Conservation (phyloP, 371 early-diverging fungal genomes). For the Mucor mucedo region DNA sequence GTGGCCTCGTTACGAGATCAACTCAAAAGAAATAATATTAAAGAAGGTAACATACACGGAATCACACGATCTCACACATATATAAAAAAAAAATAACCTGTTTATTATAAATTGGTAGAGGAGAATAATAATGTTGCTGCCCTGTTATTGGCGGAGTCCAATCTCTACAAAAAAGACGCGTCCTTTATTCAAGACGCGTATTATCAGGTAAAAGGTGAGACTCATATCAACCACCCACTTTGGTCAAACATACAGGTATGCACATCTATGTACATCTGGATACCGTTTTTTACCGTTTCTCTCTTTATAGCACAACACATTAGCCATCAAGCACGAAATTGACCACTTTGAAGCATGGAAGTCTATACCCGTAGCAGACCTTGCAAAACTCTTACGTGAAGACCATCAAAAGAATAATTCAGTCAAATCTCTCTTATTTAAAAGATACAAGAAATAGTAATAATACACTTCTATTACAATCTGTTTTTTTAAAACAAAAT, state of each 20-base stretch:
- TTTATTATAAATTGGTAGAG: not conserved
- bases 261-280: not conserved
- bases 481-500: too few species aligned
- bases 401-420: constrained; percentile 26
- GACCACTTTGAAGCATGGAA: constrained; percentile 45
- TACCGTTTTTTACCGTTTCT: not conserved
- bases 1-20: constrained; percentile 25
- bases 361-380: constrained; percentile 35
- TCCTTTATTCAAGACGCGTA: constrained; percentile 39
- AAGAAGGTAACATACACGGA: constrained; percentile 23
- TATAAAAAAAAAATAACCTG: not conserved
- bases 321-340: constrained; percentile 36
- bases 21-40: constrained; percentile 29
- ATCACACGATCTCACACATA: not conserved
- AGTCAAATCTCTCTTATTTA: constrained; percentile 19
- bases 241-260: constrained; percentile 39
- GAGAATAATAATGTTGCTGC: not conserved
- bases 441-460: constrained; percentile 2
- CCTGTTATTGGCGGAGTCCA: not conserved
- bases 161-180: constrained; percentile 36
- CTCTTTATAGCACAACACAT: constrained; percentile 14
- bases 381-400: constrained; percentile 28
- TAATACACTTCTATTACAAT: too few species aligned
- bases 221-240: constrained; percentile 19
- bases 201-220: constrained; percentile 20